Evolutionary conservation across 805 yeast species (phyloP), one percentile per base, ranked within the genome.

Genomic region (Spathaspora passalidarum): DNA sequence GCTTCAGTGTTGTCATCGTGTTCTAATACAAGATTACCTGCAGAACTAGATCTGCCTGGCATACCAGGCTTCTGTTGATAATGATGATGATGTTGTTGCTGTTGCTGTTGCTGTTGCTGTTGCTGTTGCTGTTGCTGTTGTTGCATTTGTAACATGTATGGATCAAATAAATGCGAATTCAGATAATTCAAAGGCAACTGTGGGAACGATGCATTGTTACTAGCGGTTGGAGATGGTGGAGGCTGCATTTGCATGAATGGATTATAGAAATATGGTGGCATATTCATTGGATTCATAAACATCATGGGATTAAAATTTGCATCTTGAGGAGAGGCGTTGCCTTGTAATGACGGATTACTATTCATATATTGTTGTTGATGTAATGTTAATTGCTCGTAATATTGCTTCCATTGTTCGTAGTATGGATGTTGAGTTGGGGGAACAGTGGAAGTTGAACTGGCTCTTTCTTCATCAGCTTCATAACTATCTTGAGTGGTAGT

Each of bases 391-490:
- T 55, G 47, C 35, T 62, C 61, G 47, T 68, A 69, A 51, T 69
- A 69, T 42, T 61, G 65, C 38, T 61, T 63, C 73, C 73, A 69
- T 48, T 68, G 72, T 32, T 59, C 60, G 43, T 65, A 63, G 46
- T 64, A 63, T 7, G 69, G 68, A 45, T 65, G 68, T 29, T 51
- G 56, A n/a, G 29, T 56, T 5, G 51, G 51, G 5, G 35, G 43
- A 14, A 39, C 32, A 2, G 48, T 25, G 11, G 51, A 48, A 20
- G 22, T 13, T 13, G 51, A 32, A 8, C 45, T 40, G 3, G 10
- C 32, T 17, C 40, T 41, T 13, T 52, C 49, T 5, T 50, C 50
- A 18, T 20, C 21, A 34, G 20, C 21, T 14, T 34, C 21, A 35
- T 35, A 20, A 35, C 22, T 35, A 6, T 29, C 34, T 36, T 36